Base-by-base conservation (phyloP, 345 rosid genomes). In the Citrus reticulata region DNA sequence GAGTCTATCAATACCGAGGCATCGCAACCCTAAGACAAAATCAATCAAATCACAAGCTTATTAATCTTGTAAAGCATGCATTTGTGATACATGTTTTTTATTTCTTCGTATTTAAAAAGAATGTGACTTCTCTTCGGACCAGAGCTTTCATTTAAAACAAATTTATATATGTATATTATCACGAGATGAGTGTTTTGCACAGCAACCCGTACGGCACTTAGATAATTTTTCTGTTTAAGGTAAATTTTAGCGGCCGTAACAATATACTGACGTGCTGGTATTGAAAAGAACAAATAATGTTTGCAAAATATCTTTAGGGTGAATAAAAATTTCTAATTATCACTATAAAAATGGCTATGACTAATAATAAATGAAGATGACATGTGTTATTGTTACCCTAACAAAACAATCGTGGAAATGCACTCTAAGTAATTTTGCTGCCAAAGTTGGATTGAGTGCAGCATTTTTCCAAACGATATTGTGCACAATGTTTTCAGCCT, bases 391-490 rank as follows among this genome's bases (percentile, higher is more conserved):
- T 17, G 22, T 73, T 81, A 88, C 91, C 83, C 88, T 61, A 20
- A 88, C 88, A 54, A 88, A 88, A 76, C 91, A 88, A 74, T 88
- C 91, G 16, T 88, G 91, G 74, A 86, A 88, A 54, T 88, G 91
- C 77, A 88, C 83, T 73, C 91, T 86, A 27, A 83, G 80, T 57
- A 88, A 77, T 73, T 83, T 86, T 40, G 91, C 85, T 0, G 84
- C 83, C 78, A 84, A 80, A 40, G 80, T 79, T 11, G 81, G 60
- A 42, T 83, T 88, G 20, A 67, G 58, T 25, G 88, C 77, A 78
- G 82, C 85, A 40, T 65, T 70, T 39, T 79, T 79, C 85, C 86
- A 27, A 7, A 78, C 80, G 67, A 84, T 77, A 2, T n/a, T 46
- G 69, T 69, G 32, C 25, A 82, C 68, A 2, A 89, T 75, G 24